Percentiles rank a stretch among this genome's conserved stretches.
phyloP scores from a whole-genome alignment of 805 yeast species.

The Nakazawaea populi region DNA sequence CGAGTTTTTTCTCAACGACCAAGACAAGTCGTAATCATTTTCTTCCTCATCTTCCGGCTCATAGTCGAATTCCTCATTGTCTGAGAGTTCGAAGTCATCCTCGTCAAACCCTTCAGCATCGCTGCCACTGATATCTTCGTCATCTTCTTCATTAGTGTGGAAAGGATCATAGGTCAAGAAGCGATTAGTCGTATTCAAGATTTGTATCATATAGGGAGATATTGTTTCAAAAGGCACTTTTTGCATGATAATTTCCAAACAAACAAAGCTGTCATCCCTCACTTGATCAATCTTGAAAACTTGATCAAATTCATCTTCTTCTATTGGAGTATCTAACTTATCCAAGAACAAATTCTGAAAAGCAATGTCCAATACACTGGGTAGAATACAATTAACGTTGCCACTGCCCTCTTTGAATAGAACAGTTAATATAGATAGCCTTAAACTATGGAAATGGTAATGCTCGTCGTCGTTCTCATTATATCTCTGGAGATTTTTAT shows the following conservation, averaged over 20 bases:
- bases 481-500: not conserved
- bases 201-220: slow-evolving; percentile 20
- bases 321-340: slow-evolving; percentile 15
- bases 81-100: slow-evolving; percentile 28
- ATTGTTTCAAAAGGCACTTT: slow-evolving; percentile 27
- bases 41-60: slow-evolving; percentile 33
- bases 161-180: slow-evolving; percentile 45
- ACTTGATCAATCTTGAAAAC: slow-evolving; percentile 37
- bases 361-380: slow-evolving; percentile 12
- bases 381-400: slow-evolving; percentile 3
- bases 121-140: slow-evolving; percentile 26
- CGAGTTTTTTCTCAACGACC: slow-evolving; percentile 58
- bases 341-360: slow-evolving; percentile 20
- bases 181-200: slow-evolving; percentile 22
- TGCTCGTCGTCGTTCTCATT: not conserved
- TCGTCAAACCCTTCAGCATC: slow-evolving; percentile 23
- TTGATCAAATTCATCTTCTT: slow-evolving; percentile 34
- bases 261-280: slow-evolving; percentile 42
- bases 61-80: slow-evolving; percentile 28
- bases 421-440: slow-evolving; percentile 8
- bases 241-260: slow-evolving; percentile 35
- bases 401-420: slow-evolving; percentile 7
- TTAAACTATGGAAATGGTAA: slow-evolving; percentile 3
- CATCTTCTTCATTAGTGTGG: slow-evolving; percentile 18
- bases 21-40: slow-evolving; percentile 41